Evolutionary conservation across 2,329 filamentous ascomycete species (phyloP), one percentile per base, ranked within the genome.

Genomic region (Colletotrichum sp.): DNA sequence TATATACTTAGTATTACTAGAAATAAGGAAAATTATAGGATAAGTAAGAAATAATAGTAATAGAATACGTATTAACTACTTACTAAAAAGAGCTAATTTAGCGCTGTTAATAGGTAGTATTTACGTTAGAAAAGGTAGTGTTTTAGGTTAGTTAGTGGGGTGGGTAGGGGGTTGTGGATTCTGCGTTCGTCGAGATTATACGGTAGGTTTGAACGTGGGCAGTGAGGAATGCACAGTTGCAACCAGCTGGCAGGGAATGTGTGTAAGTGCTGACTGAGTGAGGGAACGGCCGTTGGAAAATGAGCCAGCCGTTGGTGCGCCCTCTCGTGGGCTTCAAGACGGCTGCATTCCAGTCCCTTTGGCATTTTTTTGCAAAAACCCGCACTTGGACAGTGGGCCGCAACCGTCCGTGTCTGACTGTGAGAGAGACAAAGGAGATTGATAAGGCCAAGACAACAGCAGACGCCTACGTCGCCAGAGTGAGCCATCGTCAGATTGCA

Each of bases 371-470:
- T 48, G 56, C 43, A 38, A 48, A 24, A n/a, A 48, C 43, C 43
- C 43, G 36, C 56, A 52, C 26, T 21, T 68, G 56, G 36, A 36
- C 21, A 43, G 52, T 55, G 18, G 28, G n/a, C 73, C 58, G 69
- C 58, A 63, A 68, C 48, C 73, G 63, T 68, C 58, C 48, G 10
- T 73, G 69, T 67, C 73, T 72, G 56, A 72, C 52, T 18, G 62
- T 10, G 55, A 58, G 28, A 75, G 64, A 73, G 48, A 73, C 70
- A 73, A 73, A 73, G 69, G 64, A 59, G 69, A 66, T 69, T 75
- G 63, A 75, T 58, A 59, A 36, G 43, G 62, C 48, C 65, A 73
- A 73, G 63, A 69, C 73, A 73, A 30, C 62, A 36, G 38, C 26
- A 68, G 59, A 38, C 16, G 73, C 62, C 64, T 52, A 75, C 69